Evolutionary conservation across 2,329 filamentous ascomycete genomes (phyloP).

Genomic region (Aspergillus sp.): DNA sequence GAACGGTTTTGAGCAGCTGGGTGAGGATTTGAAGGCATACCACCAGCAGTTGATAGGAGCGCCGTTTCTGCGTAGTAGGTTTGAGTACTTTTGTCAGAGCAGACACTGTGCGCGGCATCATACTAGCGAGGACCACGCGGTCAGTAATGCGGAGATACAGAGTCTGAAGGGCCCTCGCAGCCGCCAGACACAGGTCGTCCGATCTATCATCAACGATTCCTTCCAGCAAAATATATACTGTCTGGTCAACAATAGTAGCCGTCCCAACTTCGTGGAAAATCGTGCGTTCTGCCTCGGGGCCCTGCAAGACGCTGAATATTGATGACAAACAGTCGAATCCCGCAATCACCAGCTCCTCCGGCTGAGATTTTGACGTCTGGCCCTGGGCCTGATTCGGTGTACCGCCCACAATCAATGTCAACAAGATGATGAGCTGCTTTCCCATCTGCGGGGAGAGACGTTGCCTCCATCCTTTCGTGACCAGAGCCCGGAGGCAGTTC

Average conservation of each 20-base stretch:
- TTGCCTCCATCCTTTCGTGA: constrained; percentile 69
- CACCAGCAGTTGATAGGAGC: constrained; percentile 56
- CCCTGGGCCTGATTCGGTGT: constrained; percentile 46
- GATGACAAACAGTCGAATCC: constrained; percentile 60
- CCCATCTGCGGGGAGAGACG: constrained; percentile 62
- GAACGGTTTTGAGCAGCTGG: constrained; percentile 33
- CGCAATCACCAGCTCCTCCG: constrained; percentile 66
- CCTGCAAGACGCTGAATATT: constrained; percentile 53
- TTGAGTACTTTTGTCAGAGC: constrained; percentile 66
- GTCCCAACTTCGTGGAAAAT: constrained; percentile 47
- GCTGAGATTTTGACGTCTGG: constrained; percentile 23
- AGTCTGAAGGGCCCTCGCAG: constrained; percentile 54
- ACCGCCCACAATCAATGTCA: constrained; percentile 72
- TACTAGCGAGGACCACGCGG: constrained; percentile 66
- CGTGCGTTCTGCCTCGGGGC: constrained; percentile 33
- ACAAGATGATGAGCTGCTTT: constrained; percentile 74
- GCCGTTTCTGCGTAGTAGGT: constrained; percentile 53
- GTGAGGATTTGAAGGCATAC: constrained; percentile 52
- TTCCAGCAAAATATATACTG: constrained; percentile 70
- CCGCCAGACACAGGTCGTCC: constrained; percentile 60
- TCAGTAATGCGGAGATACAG: constrained; percentile 59
- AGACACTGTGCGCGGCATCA: constrained; percentile 82
- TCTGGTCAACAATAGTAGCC: constrained; percentile 71
- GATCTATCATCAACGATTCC: constrained; percentile 57
- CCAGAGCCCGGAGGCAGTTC: constrained; percentile 62